Base-by-base conservation (phyloP, 208 protist genomes). In the Wallacemonas sp. region DNA sequence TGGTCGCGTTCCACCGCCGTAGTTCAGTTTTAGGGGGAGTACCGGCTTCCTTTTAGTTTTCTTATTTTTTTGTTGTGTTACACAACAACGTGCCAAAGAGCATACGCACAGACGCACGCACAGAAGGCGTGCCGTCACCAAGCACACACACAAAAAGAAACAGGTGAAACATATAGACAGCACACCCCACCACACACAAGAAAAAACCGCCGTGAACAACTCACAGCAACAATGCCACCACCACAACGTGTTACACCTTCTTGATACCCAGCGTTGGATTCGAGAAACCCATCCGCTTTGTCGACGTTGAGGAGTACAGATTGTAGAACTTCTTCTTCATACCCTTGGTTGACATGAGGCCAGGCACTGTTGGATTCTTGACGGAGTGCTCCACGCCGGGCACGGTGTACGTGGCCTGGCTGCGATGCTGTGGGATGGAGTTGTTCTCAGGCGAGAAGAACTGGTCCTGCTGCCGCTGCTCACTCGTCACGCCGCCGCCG, bases 281-380 rank as follows among this genome's bases (percentile, higher is more conserved):
- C 16, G 84, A 72, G 60, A 93, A 93, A 46, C 90, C 90, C 85
- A 96, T 96, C 16, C 90, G 76, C 75, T 96, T 93, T 12, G 80
- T 92, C 21, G 87, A 93, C 24, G 85, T 91, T 2, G 90, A 96
- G 16, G 85, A 86, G 76, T 96, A 96, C 69, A 96, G 60, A 68
- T 93, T 93, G 74, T 93, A 84, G 65, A 95, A 95, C 76, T 96
- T 96, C 70, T 93, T 93, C 79, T 93, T 93, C 90, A 96, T 92
- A 61, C 90, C 90, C 72, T 92, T 92, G 11, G 90, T 93, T 17
- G 85, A 93, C 90, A 96, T 96, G 54, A 96, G 70, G 3, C 90
- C 90, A 12, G 90, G 90, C 61, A 96, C 90, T 12, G 90, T 93
- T 24, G 90, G 86, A 61, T 92, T 93, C 73, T 92, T 92, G 19